Conservation (phyloP, 192 early-diverging fungal species). For the Phycomyces blakesleeanus region DNA sequence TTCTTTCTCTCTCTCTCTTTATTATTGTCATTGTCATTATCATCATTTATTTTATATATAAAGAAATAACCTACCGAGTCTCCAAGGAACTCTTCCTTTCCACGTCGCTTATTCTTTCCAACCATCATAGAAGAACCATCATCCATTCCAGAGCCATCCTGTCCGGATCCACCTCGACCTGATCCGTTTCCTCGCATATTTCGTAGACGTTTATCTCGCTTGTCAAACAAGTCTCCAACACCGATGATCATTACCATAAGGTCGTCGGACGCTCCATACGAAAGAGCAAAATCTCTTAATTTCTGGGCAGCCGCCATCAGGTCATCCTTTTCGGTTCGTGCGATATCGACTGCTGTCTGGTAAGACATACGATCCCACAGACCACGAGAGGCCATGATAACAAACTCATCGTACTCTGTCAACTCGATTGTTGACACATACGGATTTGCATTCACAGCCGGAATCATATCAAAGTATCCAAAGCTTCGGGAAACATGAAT, state of each 20-base stretch:
- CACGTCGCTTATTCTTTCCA: conserved; percentile 35
- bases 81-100: conserved; percentile 39
- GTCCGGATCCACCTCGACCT: conserved; percentile 23
- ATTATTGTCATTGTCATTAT: neutral
- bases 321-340: conserved; percentile 70
- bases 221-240: conserved; percentile 72
- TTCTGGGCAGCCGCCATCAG: conserved; percentile 74
- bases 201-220: conserved; percentile 13
- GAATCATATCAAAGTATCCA: conserved; percentile 81
- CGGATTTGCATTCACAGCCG: conserved; percentile 81
- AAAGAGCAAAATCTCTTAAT: conserved; percentile 81
- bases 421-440: conserved; percentile 67
- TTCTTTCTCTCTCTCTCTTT: neutral
- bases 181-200: conserved; percentile 41
- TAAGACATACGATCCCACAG: conserved; percentile 79
- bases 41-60: too few species aligned
- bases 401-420: conserved; percentile 77
- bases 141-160: conserved; percentile 14
- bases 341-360: conserved; percentile 82
- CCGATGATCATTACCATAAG: conserved; percentile 89
- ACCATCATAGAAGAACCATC: conserved; percentile 6
- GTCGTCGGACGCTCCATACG: conserved; percentile 70
- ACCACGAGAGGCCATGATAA: conserved; percentile 68
- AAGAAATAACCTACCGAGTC: conserved; percentile 45
- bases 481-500: conserved; percentile 75